These are phyloP conservation scores for Leccinum solheimii DNA, from an alignment of 1,284 basidiomycete species.

Conservation along the genomic window DNA sequence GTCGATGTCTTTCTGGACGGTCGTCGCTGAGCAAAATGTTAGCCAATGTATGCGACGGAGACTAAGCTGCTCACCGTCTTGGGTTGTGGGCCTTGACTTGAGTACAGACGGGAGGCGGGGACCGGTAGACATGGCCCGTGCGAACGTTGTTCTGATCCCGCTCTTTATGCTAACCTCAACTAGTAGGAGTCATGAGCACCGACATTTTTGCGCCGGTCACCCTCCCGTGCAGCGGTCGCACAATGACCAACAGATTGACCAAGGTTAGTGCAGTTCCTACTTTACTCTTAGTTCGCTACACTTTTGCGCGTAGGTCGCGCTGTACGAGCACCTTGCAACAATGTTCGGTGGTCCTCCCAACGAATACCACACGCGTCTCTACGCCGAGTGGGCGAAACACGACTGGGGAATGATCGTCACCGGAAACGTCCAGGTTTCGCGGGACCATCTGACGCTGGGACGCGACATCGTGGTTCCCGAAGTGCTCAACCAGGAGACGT, in stretches of 20 bases:
- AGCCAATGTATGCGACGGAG: not conserved
- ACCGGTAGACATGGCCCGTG: constrained; percentile 23
- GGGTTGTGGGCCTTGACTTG: constrained; percentile 49
- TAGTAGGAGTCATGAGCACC: constrained; percentile 11
- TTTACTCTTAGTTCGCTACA: not conserved
- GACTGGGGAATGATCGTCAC: constrained; percentile 91
- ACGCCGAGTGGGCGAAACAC: constrained; percentile 74
- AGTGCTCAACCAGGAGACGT: constrained; percentile 39
- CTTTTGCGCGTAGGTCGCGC: constrained; percentile 55
- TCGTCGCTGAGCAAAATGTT: constrained; percentile 15
- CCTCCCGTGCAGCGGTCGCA: constrained; percentile 53
- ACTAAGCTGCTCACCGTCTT: constrained; percentile 45
- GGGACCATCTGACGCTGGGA: constrained; percentile 74
- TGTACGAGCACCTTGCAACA: constrained; percentile 81
- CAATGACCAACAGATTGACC: constrained; percentile 43
- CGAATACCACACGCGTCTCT: constrained; percentile 62
- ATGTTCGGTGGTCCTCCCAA: constrained; percentile 77
- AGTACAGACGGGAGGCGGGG: constrained; percentile 54
- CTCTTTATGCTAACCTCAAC: not conserved
- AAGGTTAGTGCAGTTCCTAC: constrained; percentile 39
- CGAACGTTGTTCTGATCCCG: not conserved
- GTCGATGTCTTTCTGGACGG: constrained; percentile 28
- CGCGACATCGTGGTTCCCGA: constrained; percentile 74
- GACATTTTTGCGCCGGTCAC: constrained; percentile 43
- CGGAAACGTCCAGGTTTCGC: constrained; percentile 83